A percentile compares a stretch with the other conserved stretches of the same genome.
Evolutionary conservation across 2,329 filamentous ascomycete genomes (phyloP).

Genomic region (Trichoderma atroviride): DNA sequence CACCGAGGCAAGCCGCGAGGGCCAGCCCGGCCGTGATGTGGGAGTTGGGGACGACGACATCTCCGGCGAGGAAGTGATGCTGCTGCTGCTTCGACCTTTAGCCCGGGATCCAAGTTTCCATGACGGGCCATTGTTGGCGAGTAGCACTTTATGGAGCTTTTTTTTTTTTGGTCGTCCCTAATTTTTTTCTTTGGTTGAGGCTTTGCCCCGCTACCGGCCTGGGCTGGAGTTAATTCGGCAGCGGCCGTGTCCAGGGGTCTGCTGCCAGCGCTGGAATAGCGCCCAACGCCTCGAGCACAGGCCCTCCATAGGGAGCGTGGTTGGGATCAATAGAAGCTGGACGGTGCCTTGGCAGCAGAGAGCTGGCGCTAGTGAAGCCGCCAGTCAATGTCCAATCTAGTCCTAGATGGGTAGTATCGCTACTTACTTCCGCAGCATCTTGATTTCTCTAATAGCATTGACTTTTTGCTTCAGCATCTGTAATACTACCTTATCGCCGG

Average conservation of each 20-base stretch:
- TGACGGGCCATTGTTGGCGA: slow-evolving; percentile 21
- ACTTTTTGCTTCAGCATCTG: background rate
- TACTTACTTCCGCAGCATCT: background rate
- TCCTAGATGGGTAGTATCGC: slow-evolving; percentile 3
- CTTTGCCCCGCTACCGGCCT: background rate
- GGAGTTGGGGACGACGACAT: slow-evolving; percentile 32
- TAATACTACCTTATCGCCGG: background rate
- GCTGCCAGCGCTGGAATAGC: slow-evolving; percentile 14
- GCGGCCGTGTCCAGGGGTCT: background rate
- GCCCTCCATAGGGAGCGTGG: background rate
- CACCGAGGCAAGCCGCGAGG: slow-evolving; percentile 75
- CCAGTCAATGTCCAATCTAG: background rate
- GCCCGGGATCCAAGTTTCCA: slow-evolving; percentile 1
- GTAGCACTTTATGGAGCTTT: slow-evolving; percentile 10
- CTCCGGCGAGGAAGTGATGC: slow-evolving; percentile 6
- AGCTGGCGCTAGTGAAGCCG: background rate
- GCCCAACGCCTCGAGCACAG: background rate
- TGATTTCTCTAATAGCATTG: background rate
- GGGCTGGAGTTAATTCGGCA: background rate
- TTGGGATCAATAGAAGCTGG: background rate
- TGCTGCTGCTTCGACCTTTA: background rate
- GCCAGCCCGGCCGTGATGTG: slow-evolving; percentile 55
- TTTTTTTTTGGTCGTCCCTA: background rate
- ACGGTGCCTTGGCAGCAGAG: background rate
- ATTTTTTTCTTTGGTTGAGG: slow-evolving; percentile 1